phyloP scores from a whole-genome alignment of 441 rosid species.

The Kokia cookei region DNA sequence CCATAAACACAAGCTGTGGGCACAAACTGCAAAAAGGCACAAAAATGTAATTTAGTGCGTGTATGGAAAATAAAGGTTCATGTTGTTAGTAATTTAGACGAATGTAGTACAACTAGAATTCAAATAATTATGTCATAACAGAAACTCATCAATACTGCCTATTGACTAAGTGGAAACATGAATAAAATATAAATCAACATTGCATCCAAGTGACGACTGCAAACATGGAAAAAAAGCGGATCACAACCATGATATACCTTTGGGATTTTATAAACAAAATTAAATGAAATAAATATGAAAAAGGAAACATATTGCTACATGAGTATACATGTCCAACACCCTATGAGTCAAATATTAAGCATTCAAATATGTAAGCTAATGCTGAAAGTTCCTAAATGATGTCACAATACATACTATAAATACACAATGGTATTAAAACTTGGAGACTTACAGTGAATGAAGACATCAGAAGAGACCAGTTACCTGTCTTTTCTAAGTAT shows the following conservation, averaged over 20 bases:
- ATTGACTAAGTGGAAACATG: background rate
- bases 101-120: background rate
- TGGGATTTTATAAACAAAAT: background rate
- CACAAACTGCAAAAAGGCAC: slow-evolving; percentile 42
- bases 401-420: background rate
- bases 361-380: background rate
- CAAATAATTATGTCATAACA: background rate
- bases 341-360: background rate
- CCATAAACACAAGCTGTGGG: slow-evolving; percentile 74
- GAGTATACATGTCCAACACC: background rate
- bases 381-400: background rate
- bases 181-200: background rate
- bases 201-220: background rate
- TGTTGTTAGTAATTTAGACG: background rate
- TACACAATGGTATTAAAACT: background rate
- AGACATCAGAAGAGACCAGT: slow-evolving; percentile 81
- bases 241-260: background rate
- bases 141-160: background rate
- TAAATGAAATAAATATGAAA: background rate
- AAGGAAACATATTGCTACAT: background rate
- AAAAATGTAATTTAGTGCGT: background rate
- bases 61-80: background rate
- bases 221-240: background rate
- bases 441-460: slow-evolving; percentile 52
- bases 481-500: slow-evolving; percentile 45